Conservation (phyloP, 2,329 filamentous ascomycete genomes). For the Trichophyton simii region DNA sequence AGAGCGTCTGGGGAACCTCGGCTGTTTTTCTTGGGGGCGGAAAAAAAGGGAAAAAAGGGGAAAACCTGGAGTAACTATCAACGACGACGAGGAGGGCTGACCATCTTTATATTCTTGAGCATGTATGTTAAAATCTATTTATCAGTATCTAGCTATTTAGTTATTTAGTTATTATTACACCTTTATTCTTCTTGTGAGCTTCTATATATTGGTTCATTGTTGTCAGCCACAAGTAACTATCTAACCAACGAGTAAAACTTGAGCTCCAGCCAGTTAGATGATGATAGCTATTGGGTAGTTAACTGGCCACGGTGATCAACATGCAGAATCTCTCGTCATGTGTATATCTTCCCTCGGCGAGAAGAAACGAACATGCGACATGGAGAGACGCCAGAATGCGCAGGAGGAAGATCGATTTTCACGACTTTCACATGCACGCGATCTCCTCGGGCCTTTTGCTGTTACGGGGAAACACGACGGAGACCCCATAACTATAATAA, state of each 20-base stretch:
- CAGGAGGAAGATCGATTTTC: slow-evolving; percentile 11
- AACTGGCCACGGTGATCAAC: no score
- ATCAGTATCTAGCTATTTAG: no score
- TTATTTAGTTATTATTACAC: no score
- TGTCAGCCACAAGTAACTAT: no score
- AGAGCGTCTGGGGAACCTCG: background rate
- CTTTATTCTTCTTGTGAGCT: no score
- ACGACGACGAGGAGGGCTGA: background rate
- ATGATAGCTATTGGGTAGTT: no score
- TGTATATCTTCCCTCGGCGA: background rate
- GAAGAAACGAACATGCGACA: background rate
- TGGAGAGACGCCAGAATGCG: no score
- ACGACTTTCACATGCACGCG: slow-evolving; percentile 22
- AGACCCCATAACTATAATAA: background rate
- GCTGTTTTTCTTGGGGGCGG: background rate
- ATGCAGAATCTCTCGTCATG: background rate
- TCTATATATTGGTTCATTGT: no score
- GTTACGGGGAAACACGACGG: background rate
- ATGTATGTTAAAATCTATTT: background rate
- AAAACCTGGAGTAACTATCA: background rate
- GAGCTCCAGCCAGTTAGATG: no score
- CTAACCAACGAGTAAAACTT: no score
- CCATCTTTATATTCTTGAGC: background rate
- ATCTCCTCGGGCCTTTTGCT: background rate
- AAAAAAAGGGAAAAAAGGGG: background rate